Evolutionary conservation across 768 basidiomycete species (phyloP), one percentile per base, ranked within the genome.

Genomic region (Pulveroboletus sp.): DNA sequence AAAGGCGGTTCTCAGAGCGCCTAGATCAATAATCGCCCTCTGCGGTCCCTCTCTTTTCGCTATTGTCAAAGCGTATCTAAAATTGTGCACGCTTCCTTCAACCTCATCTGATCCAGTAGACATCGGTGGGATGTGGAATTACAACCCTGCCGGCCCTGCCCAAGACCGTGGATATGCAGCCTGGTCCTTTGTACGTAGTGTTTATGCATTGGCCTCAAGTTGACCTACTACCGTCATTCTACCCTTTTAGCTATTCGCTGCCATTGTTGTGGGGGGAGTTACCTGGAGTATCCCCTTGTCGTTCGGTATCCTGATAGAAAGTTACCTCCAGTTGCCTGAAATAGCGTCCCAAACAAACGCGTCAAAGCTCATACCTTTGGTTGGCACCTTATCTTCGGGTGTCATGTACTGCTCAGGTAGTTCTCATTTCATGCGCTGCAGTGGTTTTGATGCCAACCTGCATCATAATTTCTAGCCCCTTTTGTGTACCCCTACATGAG

Each of bases 271-370:
- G 6, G 46, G 25, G 10, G 46, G n/a, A 7, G 17, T 40, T 19
- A 40, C n/a, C 20, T 46, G 37, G 45, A 29, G 36, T 21, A 40
- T 47, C 24, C 39, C 46, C 16, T 40, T 40, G n/a, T 47, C 46
- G n/a, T 47, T 47, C 14, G 46, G 46, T 27, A 40, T 40, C 8
- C 14, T 47, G 8, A 35, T 40, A 33, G 39, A 13, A 19, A 17
- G 40, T 14, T 47, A 47, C 12, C 39, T 40, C 5, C 39, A 34
- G 9, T n/a, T 47, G 17, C 39, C 32, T 4, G 46, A 47, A 17
- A 46, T 46, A 38, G 36, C 37, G 13, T 38, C 45, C 21, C 39
- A 47, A 34, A 32, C 39, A 17, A 47, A 47, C 20, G 46, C 39
- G 5, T 17, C 46, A 32, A 35, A 33, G 32, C 32, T 43, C 20